These are phyloP conservation scores for Aspergillus diversus DNA, from an alignment of 495 filamentous ascomycete species.

Conservation along the genomic window DNA sequence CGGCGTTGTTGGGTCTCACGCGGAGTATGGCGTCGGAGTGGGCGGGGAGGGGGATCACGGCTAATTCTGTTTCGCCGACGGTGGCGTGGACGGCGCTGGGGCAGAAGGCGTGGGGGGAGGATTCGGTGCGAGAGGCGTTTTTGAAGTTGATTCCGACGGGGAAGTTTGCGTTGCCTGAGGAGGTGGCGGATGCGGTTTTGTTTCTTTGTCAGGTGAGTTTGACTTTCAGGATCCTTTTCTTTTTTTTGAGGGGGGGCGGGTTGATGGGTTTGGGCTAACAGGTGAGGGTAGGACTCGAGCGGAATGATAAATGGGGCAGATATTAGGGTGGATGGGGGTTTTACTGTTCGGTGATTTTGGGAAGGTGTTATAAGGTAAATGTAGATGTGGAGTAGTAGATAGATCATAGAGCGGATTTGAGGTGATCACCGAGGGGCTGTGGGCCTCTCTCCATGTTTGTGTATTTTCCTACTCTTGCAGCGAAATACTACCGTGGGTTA, in stretches of 20 bases:
- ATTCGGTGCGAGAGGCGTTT: conserved; percentile 35
- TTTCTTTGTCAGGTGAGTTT: conserved; percentile 44
- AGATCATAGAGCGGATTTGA: no score
- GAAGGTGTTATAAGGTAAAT: no score
- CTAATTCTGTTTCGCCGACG: conserved; percentile 45
- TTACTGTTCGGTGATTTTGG: conserved; percentile 36
- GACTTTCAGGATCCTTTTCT: neutral
- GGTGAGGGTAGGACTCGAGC: conserved; percentile 40
- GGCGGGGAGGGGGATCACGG: conserved; percentile 39
- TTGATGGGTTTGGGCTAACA: conserved; percentile 17
- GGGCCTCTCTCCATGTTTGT: no score
- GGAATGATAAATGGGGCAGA: conserved; percentile 51
- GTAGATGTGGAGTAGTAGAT: no score
- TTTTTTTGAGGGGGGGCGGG: neutral
- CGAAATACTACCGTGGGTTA: no score
- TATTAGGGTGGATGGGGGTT: conserved; percentile 46
- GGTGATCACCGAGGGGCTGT: no score
- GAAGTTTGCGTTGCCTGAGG: conserved; percentile 48
- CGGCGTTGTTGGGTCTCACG: conserved; percentile 49
- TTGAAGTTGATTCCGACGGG: conserved; percentile 42
- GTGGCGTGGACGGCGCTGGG: conserved; percentile 47
- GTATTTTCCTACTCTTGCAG: no score
- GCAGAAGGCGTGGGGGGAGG: conserved; percentile 45
- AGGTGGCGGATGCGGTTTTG: conserved; percentile 43
- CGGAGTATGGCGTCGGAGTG: conserved; percentile 54